Percentiles rank a stretch among this genome's conserved stretches.
Conservation (phyloP, 805 yeast genomes). For the Kodamaea neixiangensis region DNA sequence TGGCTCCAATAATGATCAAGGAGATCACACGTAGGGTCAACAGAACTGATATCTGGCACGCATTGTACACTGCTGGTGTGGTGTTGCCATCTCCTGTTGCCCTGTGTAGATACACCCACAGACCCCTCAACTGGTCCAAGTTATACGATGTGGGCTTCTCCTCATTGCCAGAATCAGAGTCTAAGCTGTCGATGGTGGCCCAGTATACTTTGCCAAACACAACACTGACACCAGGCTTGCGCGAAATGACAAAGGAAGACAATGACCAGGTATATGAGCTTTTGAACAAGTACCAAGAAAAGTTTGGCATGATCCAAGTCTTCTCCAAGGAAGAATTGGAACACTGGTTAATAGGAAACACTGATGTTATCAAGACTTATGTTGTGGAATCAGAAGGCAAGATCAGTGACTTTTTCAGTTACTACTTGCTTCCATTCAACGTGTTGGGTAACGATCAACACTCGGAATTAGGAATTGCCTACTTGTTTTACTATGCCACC, state of each 20-base stretch:
- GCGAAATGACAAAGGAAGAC: conserved; percentile 60
- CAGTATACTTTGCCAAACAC: conserved; percentile 55
- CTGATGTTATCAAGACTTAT: conserved; percentile 69
- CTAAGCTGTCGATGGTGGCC: conserved; percentile 68
- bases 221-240: conserved; percentile 54
- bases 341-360: conserved; percentile 78
- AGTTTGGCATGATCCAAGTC: conserved; percentile 72
- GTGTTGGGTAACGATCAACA: conserved; percentile 68
- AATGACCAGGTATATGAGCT: conserved; percentile 62
- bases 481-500: conserved; percentile 86
- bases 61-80: conserved; percentile 90
- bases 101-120: conserved; percentile 86
- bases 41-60: conserved; percentile 86
- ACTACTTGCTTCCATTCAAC: conserved; percentile 84
- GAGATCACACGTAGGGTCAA: conserved; percentile 95
- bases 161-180: conserved; percentile 68
- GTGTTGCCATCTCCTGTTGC: conserved; percentile 91
- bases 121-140: conserved; percentile 91
- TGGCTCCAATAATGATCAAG: conserved; percentile 91
- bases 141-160: conserved; percentile 89
- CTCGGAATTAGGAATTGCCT: conserved; percentile 78
- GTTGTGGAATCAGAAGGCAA: conserved; percentile 72
- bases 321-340: conserved; percentile 67
- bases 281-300: conserved; percentile 60
- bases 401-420: conserved; percentile 87